Evolutionary conservation across 306 rosid species (phyloP), one percentile per base, ranked within the genome.

Genomic region (Comarum palustre): DNA sequence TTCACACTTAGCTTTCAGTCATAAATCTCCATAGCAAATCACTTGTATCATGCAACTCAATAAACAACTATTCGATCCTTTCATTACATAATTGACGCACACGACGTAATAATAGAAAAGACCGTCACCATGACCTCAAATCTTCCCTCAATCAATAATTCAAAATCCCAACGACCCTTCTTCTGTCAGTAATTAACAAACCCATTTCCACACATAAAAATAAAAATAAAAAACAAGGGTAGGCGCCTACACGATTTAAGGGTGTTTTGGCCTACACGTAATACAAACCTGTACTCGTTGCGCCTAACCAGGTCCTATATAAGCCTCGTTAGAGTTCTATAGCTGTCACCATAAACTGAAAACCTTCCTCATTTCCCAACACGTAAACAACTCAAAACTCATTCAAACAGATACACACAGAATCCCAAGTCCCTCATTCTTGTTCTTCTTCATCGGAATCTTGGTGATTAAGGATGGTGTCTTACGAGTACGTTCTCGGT

Each of bases 391-490:
- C 63, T 58, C 22, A 54, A 55, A 55, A 20, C 31, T 11, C 16
- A 22, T 24, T 55, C 34, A 19, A 6, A 51, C 9, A 17, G 4
- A 55, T 14, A 55, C 32, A 25, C 5, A 51, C 8, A 16, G 57
- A 55, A 24, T 25, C 25, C n/a, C 60, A 54, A 54, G 16, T 20
- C 31, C 60, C 16, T 59, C 65, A 3, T 24, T n/a, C 6, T 8
- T 3, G 13, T 62, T 50, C n/a, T 50, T 51, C 65, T 59, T 29
- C 63, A 58, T 24, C 25, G 24, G 63, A 78, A 24, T 50, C 46
- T 4, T 36, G 31, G 8, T 17, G 12, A 32, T 38, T 38, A 62
- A 52, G 66, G 73, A 89, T 91, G 96, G 89, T 69, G 72, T 78
- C 17, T 47, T 77, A 66, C 76, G 77, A 79, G 65, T 86, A 57